Evolutionary conservation across 2,329 filamentous ascomycete species (phyloP).

Genomic region (Aureobasidium mangrovei): DNA sequence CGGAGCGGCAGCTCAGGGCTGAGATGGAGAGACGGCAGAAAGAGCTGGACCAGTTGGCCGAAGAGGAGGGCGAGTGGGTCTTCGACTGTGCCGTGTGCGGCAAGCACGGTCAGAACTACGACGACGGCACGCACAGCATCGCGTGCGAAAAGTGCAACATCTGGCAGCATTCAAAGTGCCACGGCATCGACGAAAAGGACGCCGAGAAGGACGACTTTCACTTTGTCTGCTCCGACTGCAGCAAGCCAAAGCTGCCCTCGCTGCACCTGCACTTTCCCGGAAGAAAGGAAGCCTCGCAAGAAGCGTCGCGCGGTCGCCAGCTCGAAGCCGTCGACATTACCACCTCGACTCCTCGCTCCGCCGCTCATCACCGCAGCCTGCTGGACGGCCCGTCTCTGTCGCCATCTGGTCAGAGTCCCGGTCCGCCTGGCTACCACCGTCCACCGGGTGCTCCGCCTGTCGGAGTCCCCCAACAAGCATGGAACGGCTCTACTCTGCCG

Average conservation of each 20-base stretch:
- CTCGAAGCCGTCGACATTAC: constrained; percentile 17
- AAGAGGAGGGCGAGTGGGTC: constrained; percentile 75
- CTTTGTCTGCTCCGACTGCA: constrained; percentile 75
- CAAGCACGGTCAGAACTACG: constrained; percentile 74
- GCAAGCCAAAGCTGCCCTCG: constrained; percentile 55
- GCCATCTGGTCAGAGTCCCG: constrained; percentile 36
- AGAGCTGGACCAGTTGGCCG: constrained; percentile 60
- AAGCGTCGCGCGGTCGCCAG: constrained; percentile 19
- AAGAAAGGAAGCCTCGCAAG: constrained; percentile 1
- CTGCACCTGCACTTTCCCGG: constrained; percentile 41
- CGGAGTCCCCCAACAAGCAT: constrained; percentile 22
- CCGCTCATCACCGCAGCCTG: constrained; percentile 15
- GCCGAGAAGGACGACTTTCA: constrained; percentile 81
- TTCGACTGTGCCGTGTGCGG: constrained; percentile 90
- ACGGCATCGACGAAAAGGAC: constrained; percentile 67
- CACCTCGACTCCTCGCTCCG: constrained; percentile 15
- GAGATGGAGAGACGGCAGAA: constrained; percentile 74
- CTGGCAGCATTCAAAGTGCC: constrained; percentile 94
- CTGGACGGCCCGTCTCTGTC: constrained; percentile 32
- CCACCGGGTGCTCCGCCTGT: constrained; percentile 14
- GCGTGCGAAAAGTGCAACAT: constrained; percentile 89
- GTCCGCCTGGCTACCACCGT: constrained; percentile 31
- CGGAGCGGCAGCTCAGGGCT: constrained; percentile 69
- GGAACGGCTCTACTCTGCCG: constrained; percentile 22
- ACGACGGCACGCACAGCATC: constrained; percentile 89